A percentile compares a stretch with the other conserved stretches of the same genome.
Conservation (phyloP, 2,329 filamentous ascomycete species). For the Aureobasidium subglaciale region DNA sequence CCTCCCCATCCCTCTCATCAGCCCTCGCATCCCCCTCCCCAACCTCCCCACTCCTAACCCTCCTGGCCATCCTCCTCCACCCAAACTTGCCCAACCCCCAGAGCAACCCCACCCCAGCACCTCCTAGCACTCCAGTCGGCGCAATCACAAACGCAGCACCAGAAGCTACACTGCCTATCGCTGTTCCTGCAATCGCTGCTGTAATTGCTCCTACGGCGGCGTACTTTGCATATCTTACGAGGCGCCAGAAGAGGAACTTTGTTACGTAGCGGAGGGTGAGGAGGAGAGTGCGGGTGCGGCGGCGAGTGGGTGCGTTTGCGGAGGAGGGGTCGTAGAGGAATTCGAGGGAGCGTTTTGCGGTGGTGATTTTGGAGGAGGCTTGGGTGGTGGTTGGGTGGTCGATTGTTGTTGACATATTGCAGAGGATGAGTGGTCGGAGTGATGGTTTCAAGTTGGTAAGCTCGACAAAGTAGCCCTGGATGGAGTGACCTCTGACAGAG, state of each 20-base stretch:
- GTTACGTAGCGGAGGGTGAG: conserved; percentile 32
- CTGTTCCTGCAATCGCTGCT: conserved; percentile 33
- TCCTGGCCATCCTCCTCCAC: conserved; percentile 30
- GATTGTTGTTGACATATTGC: conserved; percentile 1
- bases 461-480: too few relatives aligned
- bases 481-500: too few relatives aligned
- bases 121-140: conserved; percentile 35
- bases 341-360: conserved; percentile 26
- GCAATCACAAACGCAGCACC: conserved; percentile 37
- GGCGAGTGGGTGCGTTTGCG: conserved; percentile 25
- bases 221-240: conserved; percentile 38
- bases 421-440: too few relatives aligned
- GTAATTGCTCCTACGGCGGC: conserved; percentile 35
- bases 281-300: conserved; percentile 34
- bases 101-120: conserved; percentile 30
- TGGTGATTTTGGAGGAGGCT: not conserved
- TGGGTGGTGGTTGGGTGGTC: not conserved
- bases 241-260: conserved; percentile 37
- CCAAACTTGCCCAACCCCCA: conserved; percentile 31
- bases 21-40: conserved; percentile 29
- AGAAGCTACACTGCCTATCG: conserved; percentile 30
- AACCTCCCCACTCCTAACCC: conserved; percentile 32
- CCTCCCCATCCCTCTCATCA: conserved; percentile 31
- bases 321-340: conserved; percentile 33
- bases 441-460: not conserved